These are phyloP conservation scores for Penicillium coprophilum DNA, from an alignment of 495 filamentous ascomycete genomes.

Conservation along the genomic window DNA sequence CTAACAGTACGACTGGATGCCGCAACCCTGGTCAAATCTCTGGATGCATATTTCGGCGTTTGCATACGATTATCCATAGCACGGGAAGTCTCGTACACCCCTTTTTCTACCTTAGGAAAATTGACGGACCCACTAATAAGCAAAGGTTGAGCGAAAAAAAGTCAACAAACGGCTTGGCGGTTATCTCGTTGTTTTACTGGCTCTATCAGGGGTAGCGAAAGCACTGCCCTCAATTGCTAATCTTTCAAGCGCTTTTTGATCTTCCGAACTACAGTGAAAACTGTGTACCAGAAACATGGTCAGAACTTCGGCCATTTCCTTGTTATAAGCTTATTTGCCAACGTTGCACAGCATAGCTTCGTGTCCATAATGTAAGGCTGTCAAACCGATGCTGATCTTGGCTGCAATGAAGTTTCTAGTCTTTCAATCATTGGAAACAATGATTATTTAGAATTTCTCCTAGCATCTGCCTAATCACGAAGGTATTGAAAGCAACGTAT, in stretches of 20 bases:
- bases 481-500: neutral
- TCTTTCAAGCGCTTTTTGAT: neutral
- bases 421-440: neutral
- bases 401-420: neutral
- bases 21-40: neutral
- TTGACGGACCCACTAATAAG: neutral
- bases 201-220: neutral
- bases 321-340: neutral
- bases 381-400: neutral
- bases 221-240: neutral
- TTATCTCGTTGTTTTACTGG: neutral
- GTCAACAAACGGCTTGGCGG: slow-evolving; percentile 3
- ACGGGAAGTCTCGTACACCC: slow-evolving; percentile 1
- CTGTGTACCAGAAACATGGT: neutral
- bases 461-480: neutral
- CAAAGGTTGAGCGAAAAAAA: slow-evolving; percentile 7
- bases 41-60: neutral
- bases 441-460: neutral
- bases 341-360: neutral
- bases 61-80: neutral
- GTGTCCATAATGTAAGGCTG: neutral
- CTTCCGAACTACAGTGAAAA: no score
- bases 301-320: neutral
- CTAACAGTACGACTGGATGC: neutral
- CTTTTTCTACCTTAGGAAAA: slow-evolving; percentile 4